Evolutionary conservation across 2,329 filamentous ascomycete species (phyloP).

Genomic region (Trichoderma gracile): DNA sequence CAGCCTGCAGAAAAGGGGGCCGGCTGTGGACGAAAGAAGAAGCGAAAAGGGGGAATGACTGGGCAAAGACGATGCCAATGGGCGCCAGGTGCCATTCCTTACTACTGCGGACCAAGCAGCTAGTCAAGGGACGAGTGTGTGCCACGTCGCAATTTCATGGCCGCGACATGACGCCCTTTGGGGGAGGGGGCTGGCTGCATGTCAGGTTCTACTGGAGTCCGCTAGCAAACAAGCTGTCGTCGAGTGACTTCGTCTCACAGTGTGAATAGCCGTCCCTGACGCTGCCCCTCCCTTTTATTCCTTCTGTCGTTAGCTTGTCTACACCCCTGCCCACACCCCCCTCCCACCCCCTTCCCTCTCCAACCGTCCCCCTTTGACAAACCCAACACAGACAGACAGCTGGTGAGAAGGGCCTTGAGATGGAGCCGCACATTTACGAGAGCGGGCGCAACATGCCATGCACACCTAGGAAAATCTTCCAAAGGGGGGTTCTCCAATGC

Average conservation of each 20-base stretch:
- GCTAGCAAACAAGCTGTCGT: constrained; percentile 22
- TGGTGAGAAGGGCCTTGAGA: not conserved
- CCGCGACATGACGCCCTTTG: constrained; percentile 21
- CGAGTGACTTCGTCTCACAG: constrained; percentile 23
- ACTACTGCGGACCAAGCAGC: constrained; percentile 10
- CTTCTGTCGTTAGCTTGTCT: constrained; percentile 1
- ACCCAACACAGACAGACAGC: not conserved
- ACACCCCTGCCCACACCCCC: not conserved
- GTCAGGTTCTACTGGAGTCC: constrained; percentile 18
- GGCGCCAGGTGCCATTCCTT: constrained; percentile 1
- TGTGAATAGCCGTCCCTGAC: not conserved
- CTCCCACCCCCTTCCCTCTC: too few species aligned
- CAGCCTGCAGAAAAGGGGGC: not conserved
- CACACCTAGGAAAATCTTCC: not conserved
- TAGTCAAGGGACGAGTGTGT: constrained; percentile 22
- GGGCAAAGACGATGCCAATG: not conserved
- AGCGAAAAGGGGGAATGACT: not conserved
- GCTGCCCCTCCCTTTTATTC: not conserved
- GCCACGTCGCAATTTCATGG: constrained; percentile 28
- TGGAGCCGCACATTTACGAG: constrained; percentile 17
- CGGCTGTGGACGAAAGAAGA: not conserved
- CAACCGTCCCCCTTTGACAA: too few species aligned
- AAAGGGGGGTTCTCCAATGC: constrained; percentile 14
- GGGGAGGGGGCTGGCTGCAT: constrained; percentile 25
- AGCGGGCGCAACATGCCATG: constrained; percentile 11